Evolutionary conservation across 2,329 filamentous ascomycete species (phyloP), one percentile per base, ranked within the genome.

Genomic region (Colletotrichum sp.): DNA sequence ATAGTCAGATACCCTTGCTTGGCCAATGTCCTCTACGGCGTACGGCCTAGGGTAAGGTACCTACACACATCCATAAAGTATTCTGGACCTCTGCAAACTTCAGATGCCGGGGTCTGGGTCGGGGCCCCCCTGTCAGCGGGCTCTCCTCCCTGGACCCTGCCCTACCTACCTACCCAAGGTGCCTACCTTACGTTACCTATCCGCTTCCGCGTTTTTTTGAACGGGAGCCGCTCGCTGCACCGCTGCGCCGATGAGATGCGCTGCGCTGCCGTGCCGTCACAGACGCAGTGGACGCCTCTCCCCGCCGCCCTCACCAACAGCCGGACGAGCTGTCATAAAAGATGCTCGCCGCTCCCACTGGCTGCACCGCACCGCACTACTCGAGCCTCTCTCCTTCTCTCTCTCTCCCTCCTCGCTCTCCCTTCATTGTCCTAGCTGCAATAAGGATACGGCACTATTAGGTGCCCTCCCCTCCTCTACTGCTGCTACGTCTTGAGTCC

Each of bases 241-340:
- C 59, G 63, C 21, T 34, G 69, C 18, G 36, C 69, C 34, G 28
- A 55, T 59, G 57, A 55, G 32, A 68, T 39, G 59, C n/a, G 70
- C 36, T 63, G 57, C 71, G 21, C 21, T 69, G 66, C 32, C 16
- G 71, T 69, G 39, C 65, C 21, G 63, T 60, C 71, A 55, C 44
- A 60, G 30, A 60, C 15, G 18, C 26, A 28, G 26, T 60, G 57
- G 57, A 36, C 59, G 30, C 30, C 34, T 26, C 49, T 24, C n/a
- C 66, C 26, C 71, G 71, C 67, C 68, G 49, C 60, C 16, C 13
- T 69, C 55, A 55, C n/a, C 57, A 67, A 12, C 28, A 69, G 28
- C 32, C 63, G 24, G 49, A 49, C 68, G 69, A 73, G 62, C 55
- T 72, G 69, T 76, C 73, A 76, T 76, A 76, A 76, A 75, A 76